These are phyloP conservation scores for Geranium incanum DNA, from an alignment of 441 rosid species.

Conservation along the genomic window DNA sequence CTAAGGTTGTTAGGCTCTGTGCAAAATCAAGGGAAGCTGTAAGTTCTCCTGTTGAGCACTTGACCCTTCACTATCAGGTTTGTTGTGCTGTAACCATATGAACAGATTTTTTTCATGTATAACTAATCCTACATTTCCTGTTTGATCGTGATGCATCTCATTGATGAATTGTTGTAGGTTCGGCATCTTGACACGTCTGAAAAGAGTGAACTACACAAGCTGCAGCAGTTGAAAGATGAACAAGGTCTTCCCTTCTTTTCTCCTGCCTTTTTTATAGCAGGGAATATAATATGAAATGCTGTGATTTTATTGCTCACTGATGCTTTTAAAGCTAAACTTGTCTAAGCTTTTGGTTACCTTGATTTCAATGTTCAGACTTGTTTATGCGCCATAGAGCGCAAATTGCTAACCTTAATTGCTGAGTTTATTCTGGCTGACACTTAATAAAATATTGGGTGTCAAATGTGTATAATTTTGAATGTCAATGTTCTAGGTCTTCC, in stretches of 20 bases:
- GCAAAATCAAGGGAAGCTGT: constrained; percentile 99
- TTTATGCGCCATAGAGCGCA: not conserved
- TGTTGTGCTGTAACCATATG: constrained; percentile 18
- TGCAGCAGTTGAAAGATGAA: constrained; percentile 96
- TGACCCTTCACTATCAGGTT: constrained; percentile 99
- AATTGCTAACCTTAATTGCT: not conserved
- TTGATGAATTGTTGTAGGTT: constrained; percentile 48
- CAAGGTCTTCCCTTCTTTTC: constrained; percentile 50
- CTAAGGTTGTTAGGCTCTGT: constrained; percentile 93
- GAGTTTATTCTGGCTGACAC: not conserved
- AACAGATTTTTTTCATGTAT: constrained; percentile 3
- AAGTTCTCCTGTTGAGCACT: constrained; percentile 97
- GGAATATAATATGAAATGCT: not conserved
- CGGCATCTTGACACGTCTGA: constrained; percentile 98
- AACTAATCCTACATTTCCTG: not conserved
- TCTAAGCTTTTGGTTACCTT: not conserved
- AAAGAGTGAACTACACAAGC: constrained; percentile 96
- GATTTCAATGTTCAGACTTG: constrained; percentile 1
- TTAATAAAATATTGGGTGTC: not conserved
- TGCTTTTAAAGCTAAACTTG: not conserved
- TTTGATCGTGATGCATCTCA: not conserved
- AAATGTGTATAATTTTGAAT: not conserved
- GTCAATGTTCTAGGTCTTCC: not conserved
- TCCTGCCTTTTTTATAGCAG: not conserved
- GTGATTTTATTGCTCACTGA: not conserved